Conservation (phyloP, 495 filamentous ascomycete species). For the Beverwykella pulmonaria region DNA sequence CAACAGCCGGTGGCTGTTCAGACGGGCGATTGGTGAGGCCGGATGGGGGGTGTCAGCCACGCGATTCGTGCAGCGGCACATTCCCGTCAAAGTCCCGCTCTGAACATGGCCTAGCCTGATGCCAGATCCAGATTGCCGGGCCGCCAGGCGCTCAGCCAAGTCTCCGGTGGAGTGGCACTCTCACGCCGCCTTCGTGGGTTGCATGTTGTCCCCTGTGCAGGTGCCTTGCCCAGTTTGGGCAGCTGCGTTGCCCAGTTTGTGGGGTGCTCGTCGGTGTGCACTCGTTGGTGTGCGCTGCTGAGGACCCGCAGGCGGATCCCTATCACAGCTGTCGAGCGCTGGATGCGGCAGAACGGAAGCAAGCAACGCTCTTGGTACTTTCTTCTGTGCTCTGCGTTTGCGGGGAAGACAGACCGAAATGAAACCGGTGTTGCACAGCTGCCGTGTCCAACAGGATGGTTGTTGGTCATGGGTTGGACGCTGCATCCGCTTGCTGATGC, state of each 20-base stretch:
- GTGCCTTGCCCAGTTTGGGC: too few relatives aligned
- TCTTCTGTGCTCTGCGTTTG: not conserved
- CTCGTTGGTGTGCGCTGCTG: not conserved
- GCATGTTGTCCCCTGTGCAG: constrained; percentile 5
- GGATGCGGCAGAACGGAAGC: not conserved
- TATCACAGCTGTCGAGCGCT: not conserved
- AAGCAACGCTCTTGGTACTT: not conserved
- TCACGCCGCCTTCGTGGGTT: constrained; percentile 33
- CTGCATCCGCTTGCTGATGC: not conserved
- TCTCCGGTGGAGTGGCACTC: constrained; percentile 34
- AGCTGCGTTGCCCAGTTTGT: constrained; percentile 25
- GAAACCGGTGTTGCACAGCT: not conserved
- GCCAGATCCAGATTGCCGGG: constrained; percentile 33
- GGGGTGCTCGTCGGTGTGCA: constrained; percentile 14
- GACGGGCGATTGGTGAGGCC: constrained; percentile 12
- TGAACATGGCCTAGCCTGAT: constrained; percentile 18
- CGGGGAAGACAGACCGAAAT: not conserved
- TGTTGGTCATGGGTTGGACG: not conserved
- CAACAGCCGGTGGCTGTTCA: constrained; percentile 22
- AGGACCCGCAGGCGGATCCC: not conserved
- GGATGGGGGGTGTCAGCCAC: constrained; percentile 16
- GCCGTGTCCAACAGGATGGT: not conserved
- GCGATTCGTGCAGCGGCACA: constrained; percentile 37
- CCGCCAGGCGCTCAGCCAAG: constrained; percentile 27
- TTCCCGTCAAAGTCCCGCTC: constrained; percentile 21